phyloP scores from a whole-genome alignment of 2,329 filamentous ascomycete species.

The Cytospora piceae region DNA sequence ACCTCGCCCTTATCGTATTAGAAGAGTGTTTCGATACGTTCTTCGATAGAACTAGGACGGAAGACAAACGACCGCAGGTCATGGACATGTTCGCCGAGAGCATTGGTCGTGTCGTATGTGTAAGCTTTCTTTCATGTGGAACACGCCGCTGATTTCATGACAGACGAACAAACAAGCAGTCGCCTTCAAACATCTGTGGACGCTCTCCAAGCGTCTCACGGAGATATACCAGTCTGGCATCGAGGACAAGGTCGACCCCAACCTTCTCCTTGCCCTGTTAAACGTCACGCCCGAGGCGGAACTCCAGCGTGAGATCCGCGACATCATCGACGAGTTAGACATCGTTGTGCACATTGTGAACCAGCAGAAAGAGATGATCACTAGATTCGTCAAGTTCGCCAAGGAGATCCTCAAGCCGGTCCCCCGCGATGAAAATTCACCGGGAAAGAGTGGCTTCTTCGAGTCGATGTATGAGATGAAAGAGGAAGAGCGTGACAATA shows the following conservation, averaged over 20 bases:
- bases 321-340: slow-evolving; percentile 52
- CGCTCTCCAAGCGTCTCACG: slow-evolving; percentile 37
- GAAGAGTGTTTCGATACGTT: slow-evolving; percentile 47
- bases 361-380: slow-evolving; percentile 41
- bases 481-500: neutral
- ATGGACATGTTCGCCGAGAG: slow-evolving; percentile 46
- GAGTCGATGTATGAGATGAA: too few relatives aligned
- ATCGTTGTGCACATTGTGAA: slow-evolving; percentile 48
- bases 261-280: slow-evolving; percentile 36
- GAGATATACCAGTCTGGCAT: slow-evolving; percentile 36
- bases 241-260: slow-evolving; percentile 20
- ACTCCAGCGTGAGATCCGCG: slow-evolving; percentile 49
- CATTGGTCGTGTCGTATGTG: slow-evolving; percentile 38
- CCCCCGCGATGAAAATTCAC: too few relatives aligned
- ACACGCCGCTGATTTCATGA: neutral
- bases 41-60: slow-evolving; percentile 43
- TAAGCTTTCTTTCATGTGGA: neutral
- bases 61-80: slow-evolving; percentile 41
- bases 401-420: slow-evolving; percentile 32
- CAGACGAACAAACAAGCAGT: slow-evolving; percentile 44
- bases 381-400: slow-evolving; percentile 35
- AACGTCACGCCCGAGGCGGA: slow-evolving; percentile 48
- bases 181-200: slow-evolving; percentile 44
- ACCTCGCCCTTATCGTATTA: slow-evolving; percentile 47
- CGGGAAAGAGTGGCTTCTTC: neutral